Conservation (phyloP, 2,329 filamentous ascomycete genomes). For the Pestalotiopsis fici region DNA sequence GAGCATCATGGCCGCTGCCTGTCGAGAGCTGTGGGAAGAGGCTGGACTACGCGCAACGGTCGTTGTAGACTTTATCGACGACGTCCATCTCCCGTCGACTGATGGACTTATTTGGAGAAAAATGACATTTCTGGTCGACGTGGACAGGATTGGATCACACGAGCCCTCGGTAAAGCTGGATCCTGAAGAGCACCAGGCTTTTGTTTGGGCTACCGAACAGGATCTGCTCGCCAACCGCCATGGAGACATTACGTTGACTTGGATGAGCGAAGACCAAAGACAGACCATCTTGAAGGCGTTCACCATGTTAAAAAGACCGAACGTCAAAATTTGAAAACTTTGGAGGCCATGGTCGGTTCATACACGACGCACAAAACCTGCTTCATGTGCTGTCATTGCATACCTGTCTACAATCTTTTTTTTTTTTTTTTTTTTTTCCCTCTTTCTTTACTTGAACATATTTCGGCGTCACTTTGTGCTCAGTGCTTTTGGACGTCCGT, state of each 20-base stretch:
- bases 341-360: neutral
- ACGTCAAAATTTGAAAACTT: neutral
- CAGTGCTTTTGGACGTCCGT: neutral
- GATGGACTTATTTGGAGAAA: conserved; percentile 14
- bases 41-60: conserved; percentile 16
- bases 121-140: conserved; percentile 16
- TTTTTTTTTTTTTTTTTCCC: too few species aligned
- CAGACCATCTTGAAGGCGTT: conserved; percentile 15
- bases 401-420: too few species aligned
- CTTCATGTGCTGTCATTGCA: too few species aligned
- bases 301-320: conserved; percentile 6
- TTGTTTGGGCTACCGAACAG: conserved; percentile 15
- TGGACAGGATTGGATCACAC: neutral
- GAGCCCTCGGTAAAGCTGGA: conserved; percentile 12
- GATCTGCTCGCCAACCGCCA: conserved; percentile 9
- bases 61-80: conserved; percentile 37
- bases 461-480: neutral
- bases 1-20: conserved; percentile 42
- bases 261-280: conserved; percentile 16
- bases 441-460: too few species aligned
- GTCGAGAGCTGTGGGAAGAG: conserved; percentile 47
- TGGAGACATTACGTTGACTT: conserved; percentile 12
- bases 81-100: conserved; percentile 32
- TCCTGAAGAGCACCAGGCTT: conserved; percentile 17
- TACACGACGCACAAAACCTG: too few species aligned